Evolutionary conservation across 2,329 filamentous ascomycete species (phyloP), one percentile per base, ranked within the genome.

Genomic region (Cladosporium phlei): DNA sequence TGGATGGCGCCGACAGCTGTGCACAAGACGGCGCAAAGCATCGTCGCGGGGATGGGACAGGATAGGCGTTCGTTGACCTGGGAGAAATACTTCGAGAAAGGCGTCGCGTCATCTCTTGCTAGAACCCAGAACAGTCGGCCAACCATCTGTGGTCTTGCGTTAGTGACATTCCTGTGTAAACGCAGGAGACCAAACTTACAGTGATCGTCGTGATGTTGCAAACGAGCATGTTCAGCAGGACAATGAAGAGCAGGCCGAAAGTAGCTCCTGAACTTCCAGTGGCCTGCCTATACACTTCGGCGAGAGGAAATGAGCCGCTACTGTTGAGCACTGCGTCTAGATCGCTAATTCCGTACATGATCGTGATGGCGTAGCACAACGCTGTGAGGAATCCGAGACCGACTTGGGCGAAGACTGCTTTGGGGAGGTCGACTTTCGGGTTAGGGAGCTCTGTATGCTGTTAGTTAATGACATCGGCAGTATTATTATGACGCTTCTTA

Each of bases 61-160:
- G 78, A 77, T 47, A 79, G 72, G 1, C 53, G 64, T 51, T 71
- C 67, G 59, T 76, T 73, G 54, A 83, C 78, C 14, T 58, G 62
- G n/a, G 72, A 67, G 49, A 82, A 75, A 62, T 77, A 66, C 9
- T 57, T 47, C 1, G 73, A 69, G 57, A 80, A 76, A 0, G 80
- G 80, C 2, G 80, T 79, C 2, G 79, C 79, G 29, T 76, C 74
- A 59, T 83, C 80, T 24, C 80, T 75, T 28, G 79, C 76, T 14
- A 79, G 63, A 1, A 72, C 69, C 76, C 76, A 78, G 62, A 25
- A 70, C 63, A 59, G 54, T 16, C 64, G 59, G n/a, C 61, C 57
- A 22, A 62, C 53, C 60, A 59, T 81, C 24, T 77, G 62, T 2
- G 78, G 79, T 9, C 73, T 72, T 19, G n/a, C 75, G 55, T 29